A percentile compares a stretch with the other conserved stretches of the same genome.
Evolutionary conservation across 257 asterid genomes (phyloP).

Genomic region (Nicotiana noctiflora): DNA sequence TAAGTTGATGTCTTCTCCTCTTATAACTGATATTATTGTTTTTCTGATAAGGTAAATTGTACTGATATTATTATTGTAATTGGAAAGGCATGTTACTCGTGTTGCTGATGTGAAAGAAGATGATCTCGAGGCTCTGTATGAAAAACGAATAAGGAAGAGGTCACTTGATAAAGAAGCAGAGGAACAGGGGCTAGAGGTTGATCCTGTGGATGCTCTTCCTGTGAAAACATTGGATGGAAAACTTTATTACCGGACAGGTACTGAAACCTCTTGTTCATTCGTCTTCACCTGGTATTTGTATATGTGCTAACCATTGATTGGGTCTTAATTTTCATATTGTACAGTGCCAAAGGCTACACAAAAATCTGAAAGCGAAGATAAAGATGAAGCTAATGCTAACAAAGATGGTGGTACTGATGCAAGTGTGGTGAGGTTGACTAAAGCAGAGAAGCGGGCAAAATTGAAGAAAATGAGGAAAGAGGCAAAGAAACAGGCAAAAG

Average conservation of each 20-base stretch:
- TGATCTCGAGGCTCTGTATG: constrained; percentile 60
- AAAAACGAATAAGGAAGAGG: constrained; percentile 52
- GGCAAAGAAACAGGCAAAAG: constrained; percentile 75
- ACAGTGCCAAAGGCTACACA: constrained; percentile 42
- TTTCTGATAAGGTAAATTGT: too few species aligned
- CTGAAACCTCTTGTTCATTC: neutral
- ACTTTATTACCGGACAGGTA: constrained; percentile 63
- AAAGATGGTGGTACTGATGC: constrained; percentile 27
- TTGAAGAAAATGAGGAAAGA: constrained; percentile 70
- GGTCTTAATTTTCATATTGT: constrained; percentile 2
- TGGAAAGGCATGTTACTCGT: constrained; percentile 44
- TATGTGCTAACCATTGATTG: neutral
- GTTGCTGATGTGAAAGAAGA: constrained; percentile 87
- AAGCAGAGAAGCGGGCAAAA: constrained; percentile 74
- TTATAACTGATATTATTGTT: neutral
- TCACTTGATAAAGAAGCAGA: constrained; percentile 42
- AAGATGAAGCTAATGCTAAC: constrained; percentile 28
- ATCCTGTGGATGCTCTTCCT: constrained; percentile 92
- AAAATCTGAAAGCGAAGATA: constrained; percentile 39
- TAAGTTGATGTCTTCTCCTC: neutral
- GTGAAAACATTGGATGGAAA: constrained; percentile 66
- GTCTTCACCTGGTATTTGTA: neutral
- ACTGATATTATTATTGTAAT: neutral
- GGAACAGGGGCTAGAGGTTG: constrained; percentile 49
- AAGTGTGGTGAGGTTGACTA: constrained; percentile 43